Evolutionary conservation across 23 red algal genomes (phyloP).

Genomic region (Agarophyton chilense): DNA sequence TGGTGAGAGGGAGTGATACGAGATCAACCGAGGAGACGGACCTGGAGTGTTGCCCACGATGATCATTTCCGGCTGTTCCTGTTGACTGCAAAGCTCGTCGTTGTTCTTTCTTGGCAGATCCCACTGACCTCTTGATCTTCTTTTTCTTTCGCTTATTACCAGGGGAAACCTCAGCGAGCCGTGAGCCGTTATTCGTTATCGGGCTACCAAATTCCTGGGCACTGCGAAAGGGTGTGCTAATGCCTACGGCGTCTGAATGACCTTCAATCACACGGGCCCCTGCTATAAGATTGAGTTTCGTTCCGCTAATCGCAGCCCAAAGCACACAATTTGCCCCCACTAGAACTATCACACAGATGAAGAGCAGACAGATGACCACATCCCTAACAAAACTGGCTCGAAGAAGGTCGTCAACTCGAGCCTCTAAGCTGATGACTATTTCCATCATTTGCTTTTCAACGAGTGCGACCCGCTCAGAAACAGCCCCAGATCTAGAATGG

Average conservation of each 20-base stretch:
- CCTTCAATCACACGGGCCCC: not conserved
- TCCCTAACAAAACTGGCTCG: constrained; percentile 10
- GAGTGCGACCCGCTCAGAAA: not conserved
- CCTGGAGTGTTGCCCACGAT: not conserved
- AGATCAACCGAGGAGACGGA: constrained; percentile 1
- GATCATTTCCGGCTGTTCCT: not conserved
- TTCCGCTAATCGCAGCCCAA: constrained; percentile 46
- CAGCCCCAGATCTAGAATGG: constrained; percentile 6
- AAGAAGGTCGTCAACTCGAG: constrained; percentile 4
- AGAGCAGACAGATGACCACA: constrained; percentile 32
- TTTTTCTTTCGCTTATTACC: not conserved
- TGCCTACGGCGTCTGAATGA: not conserved
- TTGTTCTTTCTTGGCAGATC: not conserved
- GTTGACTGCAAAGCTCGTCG: not conserved
- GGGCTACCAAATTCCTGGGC: not conserved
- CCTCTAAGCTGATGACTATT: constrained; percentile 5
- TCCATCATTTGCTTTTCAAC: constrained; percentile 10
- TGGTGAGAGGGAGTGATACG: not conserved
- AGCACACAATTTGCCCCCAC: constrained; percentile 42
- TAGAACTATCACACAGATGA: constrained; percentile 12
- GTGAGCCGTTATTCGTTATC: not conserved
- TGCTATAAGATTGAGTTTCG: not conserved
- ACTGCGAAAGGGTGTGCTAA: not conserved
- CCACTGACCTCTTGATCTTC: not conserved
- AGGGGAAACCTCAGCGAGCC: not conserved